Evolutionary conservation across 768 basidiomycete genomes (phyloP).

Genomic region (Kwoniella mangroviensis): DNA sequence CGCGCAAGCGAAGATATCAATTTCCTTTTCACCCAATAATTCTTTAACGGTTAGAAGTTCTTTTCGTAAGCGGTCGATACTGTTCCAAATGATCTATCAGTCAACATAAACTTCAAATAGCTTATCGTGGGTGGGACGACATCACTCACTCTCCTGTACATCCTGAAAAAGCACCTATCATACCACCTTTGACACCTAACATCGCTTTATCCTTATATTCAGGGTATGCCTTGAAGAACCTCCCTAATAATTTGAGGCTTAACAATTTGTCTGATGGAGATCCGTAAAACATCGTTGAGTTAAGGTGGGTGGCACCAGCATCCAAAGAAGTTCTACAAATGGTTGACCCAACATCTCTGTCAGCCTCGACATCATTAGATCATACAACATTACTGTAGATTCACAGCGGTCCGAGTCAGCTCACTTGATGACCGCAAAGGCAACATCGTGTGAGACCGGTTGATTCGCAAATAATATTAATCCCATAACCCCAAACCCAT

Average conservation of each 20-base stretch:
- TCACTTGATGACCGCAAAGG: slow-evolving; percentile 66
- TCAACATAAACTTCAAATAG: no score
- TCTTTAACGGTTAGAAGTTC: slow-evolving; percentile 62
- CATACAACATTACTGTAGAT: no score
- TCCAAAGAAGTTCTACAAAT: slow-evolving; percentile 21
- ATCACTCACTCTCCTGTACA: slow-evolving; percentile 14
- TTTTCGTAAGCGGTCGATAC: slow-evolving; percentile 60
- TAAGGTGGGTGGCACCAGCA: neutral
- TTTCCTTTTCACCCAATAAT: slow-evolving; percentile 60
- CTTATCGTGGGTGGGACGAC: no score
- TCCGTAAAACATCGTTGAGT: slow-evolving; percentile 19
- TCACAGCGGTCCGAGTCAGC: no score
- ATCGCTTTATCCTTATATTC: slow-evolving; percentile 60
- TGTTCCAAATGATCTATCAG: neutral
- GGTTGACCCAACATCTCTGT: no score
- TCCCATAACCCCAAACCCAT: slow-evolving; percentile 3
- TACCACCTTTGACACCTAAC: slow-evolving; percentile 62
- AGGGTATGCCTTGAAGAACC: slow-evolving; percentile 61
- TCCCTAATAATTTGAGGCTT: slow-evolving; percentile 62
- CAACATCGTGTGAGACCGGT: slow-evolving; percentile 58
- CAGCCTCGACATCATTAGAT: no score
- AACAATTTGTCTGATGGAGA: slow-evolving; percentile 30
- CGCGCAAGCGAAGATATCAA: slow-evolving; percentile 63
- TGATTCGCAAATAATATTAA: neutral
- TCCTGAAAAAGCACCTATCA: slow-evolving; percentile 26